Evolutionary conservation across 257 asterid species (phyloP).

Genomic region (Solanum acaule): DNA sequence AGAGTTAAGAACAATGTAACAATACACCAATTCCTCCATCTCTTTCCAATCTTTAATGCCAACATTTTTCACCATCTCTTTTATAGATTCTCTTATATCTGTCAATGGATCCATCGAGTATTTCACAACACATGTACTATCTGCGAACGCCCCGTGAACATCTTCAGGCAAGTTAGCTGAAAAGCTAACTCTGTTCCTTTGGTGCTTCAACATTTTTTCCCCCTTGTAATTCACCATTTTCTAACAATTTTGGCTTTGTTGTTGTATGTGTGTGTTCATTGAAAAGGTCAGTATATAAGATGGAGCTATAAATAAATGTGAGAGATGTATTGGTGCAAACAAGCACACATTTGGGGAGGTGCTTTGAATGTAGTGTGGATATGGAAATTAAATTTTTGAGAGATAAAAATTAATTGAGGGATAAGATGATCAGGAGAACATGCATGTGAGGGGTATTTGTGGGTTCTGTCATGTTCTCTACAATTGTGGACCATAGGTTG

Average conservation of each 20-base stretch:
- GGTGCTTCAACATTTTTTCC: background rate
- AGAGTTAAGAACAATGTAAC: conserved; percentile 53
- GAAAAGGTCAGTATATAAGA: background rate
- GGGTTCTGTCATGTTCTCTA: background rate
- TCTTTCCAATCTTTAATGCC: conserved; percentile 48
- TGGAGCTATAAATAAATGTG: background rate
- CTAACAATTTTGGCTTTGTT: background rate
- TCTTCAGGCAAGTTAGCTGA: conserved; percentile 52
- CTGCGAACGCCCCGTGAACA: conserved; percentile 23
- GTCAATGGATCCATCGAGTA: conserved; percentile 36
- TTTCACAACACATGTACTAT: conserved; percentile 56
- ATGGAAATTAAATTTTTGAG: background rate
- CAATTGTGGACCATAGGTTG: background rate
- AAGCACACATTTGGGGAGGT: background rate
- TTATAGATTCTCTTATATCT: conserved; percentile 44
- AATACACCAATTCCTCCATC: conserved; percentile 60
- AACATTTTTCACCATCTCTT: conserved; percentile 36
- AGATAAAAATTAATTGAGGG: background rate
- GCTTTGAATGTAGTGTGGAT: background rate
- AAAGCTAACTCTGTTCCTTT: conserved; percentile 33
- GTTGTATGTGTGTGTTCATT: background rate
- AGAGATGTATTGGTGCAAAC: background rate
- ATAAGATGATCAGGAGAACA: background rate
- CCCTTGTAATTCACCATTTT: background rate
- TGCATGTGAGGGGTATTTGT: background rate